phyloP scores from a whole-genome alignment of 306 rosid species.

The Geum urbanum region DNA sequence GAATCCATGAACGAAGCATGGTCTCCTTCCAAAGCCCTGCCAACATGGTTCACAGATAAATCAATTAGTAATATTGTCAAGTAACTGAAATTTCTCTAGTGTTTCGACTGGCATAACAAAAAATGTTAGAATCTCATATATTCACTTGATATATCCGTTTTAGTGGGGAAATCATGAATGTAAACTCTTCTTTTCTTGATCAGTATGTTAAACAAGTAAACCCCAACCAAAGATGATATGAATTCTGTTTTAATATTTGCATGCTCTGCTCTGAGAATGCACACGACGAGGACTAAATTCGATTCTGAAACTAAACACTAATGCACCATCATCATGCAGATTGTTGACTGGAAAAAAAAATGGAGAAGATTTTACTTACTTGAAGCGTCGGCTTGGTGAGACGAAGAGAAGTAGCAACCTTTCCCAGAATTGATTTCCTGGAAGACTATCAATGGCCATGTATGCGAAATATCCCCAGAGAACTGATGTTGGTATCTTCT shows the following conservation, averaged over 20 bases:
- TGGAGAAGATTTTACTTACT: conserved; percentile 45
- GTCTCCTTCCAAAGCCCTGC: conserved; percentile 66
- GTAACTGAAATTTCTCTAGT: neutral
- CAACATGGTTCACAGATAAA: conserved; percentile 3
- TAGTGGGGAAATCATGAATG: neutral
- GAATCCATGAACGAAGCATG: conserved; percentile 81
- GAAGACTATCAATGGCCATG: conserved; percentile 96
- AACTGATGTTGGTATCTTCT: conserved; percentile 77
- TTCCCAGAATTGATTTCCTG: conserved; percentile 90
- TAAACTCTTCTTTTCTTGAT: too few relatives aligned
- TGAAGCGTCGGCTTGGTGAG: conserved; percentile 62
- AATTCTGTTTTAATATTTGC: too few relatives aligned
- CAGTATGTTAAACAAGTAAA: too few relatives aligned
- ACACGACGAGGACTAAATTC: neutral
- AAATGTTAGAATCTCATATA: too few relatives aligned
- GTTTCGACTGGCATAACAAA: neutral
- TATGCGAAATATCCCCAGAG: conserved; percentile 89
- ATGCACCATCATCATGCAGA: too few relatives aligned
- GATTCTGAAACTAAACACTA: too few relatives aligned
- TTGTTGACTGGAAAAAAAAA: too few relatives aligned
- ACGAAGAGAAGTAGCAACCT: conserved; percentile 62
- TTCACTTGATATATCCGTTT: too few relatives aligned
- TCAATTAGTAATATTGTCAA: neutral
- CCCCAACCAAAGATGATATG: too few relatives aligned
- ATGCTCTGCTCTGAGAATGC: neutral